These are phyloP conservation scores for Meyerozyma carpophila DNA, from an alignment of 1,139 yeast genomes.

Conservation along the genomic window DNA sequence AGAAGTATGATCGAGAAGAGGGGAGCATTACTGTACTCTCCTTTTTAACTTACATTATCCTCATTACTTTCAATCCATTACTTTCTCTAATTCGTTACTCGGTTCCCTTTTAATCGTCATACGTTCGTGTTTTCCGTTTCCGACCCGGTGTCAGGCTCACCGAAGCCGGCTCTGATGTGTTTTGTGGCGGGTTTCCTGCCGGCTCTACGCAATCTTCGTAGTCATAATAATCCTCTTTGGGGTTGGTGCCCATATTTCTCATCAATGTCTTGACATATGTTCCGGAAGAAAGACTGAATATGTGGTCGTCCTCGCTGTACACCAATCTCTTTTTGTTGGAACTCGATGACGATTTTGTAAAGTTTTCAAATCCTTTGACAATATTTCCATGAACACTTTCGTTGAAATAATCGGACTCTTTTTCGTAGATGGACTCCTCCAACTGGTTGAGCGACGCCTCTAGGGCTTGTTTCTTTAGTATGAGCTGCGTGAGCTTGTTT, in stretches of 20 bases:
- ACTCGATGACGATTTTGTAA: constrained; percentile 43
- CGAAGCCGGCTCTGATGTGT: constrained; percentile 2
- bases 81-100: neutral
- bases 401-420: constrained; percentile 74
- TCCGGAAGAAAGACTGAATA: constrained; percentile 77
- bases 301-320: constrained; percentile 76
- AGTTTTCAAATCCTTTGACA: constrained; percentile 84
- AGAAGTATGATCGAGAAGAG: too few relatives aligned
- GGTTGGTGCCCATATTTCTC: constrained; percentile 24
- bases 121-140: constrained; percentile 28
- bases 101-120: constrained; percentile 19
- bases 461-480: constrained; percentile 58
- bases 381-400: constrained; percentile 72
- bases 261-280: constrained; percentile 60
- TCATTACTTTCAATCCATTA: neutral
- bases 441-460: constrained; percentile 57
- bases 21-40: too few relatives aligned
- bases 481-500: constrained; percentile 60
- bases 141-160: constrained; percentile 23
- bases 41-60: too few relatives aligned
- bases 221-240: constrained; percentile 38
- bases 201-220: constrained; percentile 45
- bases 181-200: constrained; percentile 5
- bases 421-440: constrained; percentile 79
- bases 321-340: constrained; percentile 50